Base-by-base conservation (phyloP, 2,329 filamentous ascomycete genomes). In the Stagonosporopsis vannaccii region DNA sequence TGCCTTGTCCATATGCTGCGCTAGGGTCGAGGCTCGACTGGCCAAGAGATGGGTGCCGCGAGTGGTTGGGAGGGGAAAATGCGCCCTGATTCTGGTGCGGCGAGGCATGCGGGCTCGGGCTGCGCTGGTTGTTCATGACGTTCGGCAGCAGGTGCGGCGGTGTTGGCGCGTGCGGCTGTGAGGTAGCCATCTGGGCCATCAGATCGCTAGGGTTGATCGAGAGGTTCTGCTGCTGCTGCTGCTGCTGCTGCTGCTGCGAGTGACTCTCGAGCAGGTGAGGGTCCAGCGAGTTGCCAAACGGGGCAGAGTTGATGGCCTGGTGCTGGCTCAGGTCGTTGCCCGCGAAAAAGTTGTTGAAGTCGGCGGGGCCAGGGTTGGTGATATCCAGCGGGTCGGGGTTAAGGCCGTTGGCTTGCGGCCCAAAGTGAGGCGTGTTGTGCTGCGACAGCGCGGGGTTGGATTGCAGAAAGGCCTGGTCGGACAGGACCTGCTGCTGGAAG, bases 261-360 rank as follows among this genome's bases (percentile, higher is more conserved):
- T 77, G 76, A 48, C 77, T 68, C 54, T 78, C 77, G 37, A 80
- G 68, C 56, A 76, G 67, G 51, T 75, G 72, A 26, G 78, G 72
- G 60, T 81, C 78, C 62, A 84, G 81, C 17, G 72, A 72, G 61
- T 53, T 68, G 58, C 60, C 67, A 56, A 84, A 79, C 60, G 90
- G 89, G 20, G 87, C 84, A 12, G 85, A 77, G 67, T 85, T 85
- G 68, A 87, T 72, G 13, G 76, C 86, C 68, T 86, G 84, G 59
- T 86, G 83, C 59, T 81, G 79, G 45, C 77, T 78, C 54, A 81
- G 78, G 63, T 81, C 79, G 45, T 81, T 77, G 8, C 81, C 73
- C 4, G 87, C 83, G 68, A 90, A 91, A 66, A 90, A 75, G 66
- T 37, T 62, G 61, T 45, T 60, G 65, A 90, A 75, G 63, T 67